Base-by-base conservation (phyloP, 768 basidiomycete genomes). In the Gymnopilus junonius region DNA sequence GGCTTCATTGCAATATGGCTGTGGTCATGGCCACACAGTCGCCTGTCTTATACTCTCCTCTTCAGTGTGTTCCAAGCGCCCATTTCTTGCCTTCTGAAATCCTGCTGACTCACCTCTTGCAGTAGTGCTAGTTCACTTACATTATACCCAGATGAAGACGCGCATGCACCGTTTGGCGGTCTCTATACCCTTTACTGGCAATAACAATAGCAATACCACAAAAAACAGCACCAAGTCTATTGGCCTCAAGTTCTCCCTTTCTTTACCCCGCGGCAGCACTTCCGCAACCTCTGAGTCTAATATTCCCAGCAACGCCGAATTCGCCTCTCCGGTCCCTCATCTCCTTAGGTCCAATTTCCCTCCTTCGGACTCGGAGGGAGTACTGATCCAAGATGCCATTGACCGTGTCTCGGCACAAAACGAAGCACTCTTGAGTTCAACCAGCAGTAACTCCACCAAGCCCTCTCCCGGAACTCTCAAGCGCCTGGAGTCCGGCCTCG, bases 301-400 rank as follows among this genome's bases (percentile, higher is more conserved):
- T 50, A 17, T 27, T 3, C 31, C 29, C 48, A 32, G 17, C 27
- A 20, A 12, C 31, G 39, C 46, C 8, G 63, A 57, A 23, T 64
- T 57, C 3, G 15, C 40, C 17, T 65, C 64, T 21, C 64, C 60
- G 25, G 64, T 65, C 3, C 64, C 64, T 27, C 60, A 65, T 45
- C 43, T 65, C 17, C 40, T 65, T 14, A 39, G 10, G 29, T 65
- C 64, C 4, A 65, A 65, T 35, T 7, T 34, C 23, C 56, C 64
- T 25, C 64, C 60, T 29, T 42, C 64, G n/a, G 64, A 65, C 34
- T 39, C 56, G 14, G 64, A 65, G 56, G 55, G 45, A 31, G 14
- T 21, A 3, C 31, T 53, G 17, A 55, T 65, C 21, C 60, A 48
- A 40, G 40, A 58, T 23, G 56, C 59, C 1, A 65, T 65, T 12